phyloP scores from a whole-genome alignment of 2,329 filamentous ascomycete genomes.

The Alternaria ventricosa region DNA sequence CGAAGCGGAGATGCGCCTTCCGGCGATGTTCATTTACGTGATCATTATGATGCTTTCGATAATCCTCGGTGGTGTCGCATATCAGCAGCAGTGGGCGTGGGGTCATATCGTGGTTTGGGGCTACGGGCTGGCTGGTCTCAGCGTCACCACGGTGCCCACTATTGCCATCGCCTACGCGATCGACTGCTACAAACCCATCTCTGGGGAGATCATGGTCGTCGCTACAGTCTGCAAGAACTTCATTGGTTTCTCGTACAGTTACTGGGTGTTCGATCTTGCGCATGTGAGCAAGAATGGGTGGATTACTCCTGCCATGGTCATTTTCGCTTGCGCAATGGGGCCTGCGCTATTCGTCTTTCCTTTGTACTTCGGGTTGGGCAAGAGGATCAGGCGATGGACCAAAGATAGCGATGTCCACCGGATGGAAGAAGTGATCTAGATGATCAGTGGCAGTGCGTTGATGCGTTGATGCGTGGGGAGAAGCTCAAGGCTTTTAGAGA shows the following conservation, averaged over 20 bases:
- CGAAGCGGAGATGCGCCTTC: conserved; percentile 65
- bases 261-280: conserved; percentile 51
- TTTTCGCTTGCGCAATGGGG: conserved; percentile 51
- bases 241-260: conserved; percentile 52
- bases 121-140: conserved; percentile 53
- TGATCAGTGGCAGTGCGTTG: background rate
- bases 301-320: conserved; percentile 53
- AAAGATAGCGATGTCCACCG: conserved; percentile 30
- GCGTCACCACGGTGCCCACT: conserved; percentile 52
- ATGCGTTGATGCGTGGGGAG: background rate
- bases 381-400: conserved; percentile 50
- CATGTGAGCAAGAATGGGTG: conserved; percentile 46
- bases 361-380: conserved; percentile 52
- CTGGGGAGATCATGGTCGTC: conserved; percentile 55
- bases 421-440: conserved; percentile 21
- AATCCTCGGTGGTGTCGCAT: conserved; percentile 57
- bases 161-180: conserved; percentile 55
- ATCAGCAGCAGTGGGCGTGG: conserved; percentile 59
- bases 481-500: background rate
- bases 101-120: conserved; percentile 57
- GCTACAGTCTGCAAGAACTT: conserved; percentile 55
- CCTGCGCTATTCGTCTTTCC: conserved; percentile 51
- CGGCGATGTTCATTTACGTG: conserved; percentile 54
- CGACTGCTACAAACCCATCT: conserved; percentile 56
- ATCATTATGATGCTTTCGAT: conserved; percentile 58